Conservation (phyloP, 805 yeast genomes). For the Saccharomycopsis lassenensis region DNA sequence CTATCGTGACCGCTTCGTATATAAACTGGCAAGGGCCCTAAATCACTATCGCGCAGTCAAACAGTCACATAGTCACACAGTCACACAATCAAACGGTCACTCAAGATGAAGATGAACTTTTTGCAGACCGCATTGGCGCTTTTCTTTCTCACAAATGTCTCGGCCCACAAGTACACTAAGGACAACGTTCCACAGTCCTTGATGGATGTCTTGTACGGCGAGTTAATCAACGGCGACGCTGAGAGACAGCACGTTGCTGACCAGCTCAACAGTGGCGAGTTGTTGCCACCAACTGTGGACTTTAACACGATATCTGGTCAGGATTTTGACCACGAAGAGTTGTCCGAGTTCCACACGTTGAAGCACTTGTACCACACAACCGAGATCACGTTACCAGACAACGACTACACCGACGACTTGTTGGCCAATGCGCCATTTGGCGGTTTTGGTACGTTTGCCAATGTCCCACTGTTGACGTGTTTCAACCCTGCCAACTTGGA, state of each 20-base stretch:
- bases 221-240: slow-evolving; percentile 54
- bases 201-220: slow-evolving; percentile 19
- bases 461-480: slow-evolving; percentile 36
- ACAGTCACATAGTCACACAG: too few species aligned
- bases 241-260: slow-evolving; percentile 36
- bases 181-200: slow-evolving; percentile 31
- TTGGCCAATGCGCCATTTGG: slow-evolving; percentile 26
- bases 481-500: slow-evolving; percentile 30
- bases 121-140: too few species aligned
- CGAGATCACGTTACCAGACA: slow-evolving; percentile 14
- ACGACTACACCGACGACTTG: slow-evolving; percentile 8
- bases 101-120: too few species aligned
- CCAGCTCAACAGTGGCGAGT: slow-evolving; percentile 14
- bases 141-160: too few species aligned
- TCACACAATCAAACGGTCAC: too few species aligned
- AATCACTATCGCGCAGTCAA: too few species aligned
- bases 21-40: too few species aligned
- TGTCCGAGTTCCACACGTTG: too few species aligned
- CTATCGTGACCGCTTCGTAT: too few species aligned
- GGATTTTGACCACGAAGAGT: neutral
- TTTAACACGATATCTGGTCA: neutral
- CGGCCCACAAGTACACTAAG: too few species aligned
- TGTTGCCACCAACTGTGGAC: slow-evolving; percentile 6
- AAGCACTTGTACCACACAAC: neutral
- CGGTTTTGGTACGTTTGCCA: slow-evolving; percentile 47